These are phyloP conservation scores for Penicillium palitans DNA, from an alignment of 2,329 filamentous ascomycete genomes.

Conservation along the genomic window DNA sequence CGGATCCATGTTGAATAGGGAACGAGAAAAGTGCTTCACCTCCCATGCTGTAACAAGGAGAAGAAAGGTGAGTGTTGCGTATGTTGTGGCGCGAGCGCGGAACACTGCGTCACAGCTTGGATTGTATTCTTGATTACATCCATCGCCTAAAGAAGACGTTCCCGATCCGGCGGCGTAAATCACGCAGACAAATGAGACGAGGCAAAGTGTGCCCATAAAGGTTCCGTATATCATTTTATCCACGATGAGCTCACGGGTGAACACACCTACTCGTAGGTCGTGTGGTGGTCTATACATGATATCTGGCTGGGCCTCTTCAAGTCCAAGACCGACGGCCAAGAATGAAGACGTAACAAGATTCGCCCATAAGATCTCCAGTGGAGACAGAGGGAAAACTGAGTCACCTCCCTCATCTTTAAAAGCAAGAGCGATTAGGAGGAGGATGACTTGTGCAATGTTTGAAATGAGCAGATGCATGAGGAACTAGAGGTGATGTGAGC, in stretches of 20 bases:
- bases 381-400: constrained; percentile 82
- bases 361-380: constrained; percentile 86
- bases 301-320: constrained; percentile 71
- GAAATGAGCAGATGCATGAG: constrained; percentile 75
- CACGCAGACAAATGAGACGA: constrained; percentile 42
- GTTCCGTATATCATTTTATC: constrained; percentile 47
- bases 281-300: constrained; percentile 81
- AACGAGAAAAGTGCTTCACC: constrained; percentile 71
- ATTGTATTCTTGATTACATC: constrained; percentile 56
- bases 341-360: constrained; percentile 87
- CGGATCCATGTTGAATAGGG: constrained; percentile 65
- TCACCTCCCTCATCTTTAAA: constrained; percentile 71
- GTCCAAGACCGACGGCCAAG: constrained; percentile 80
- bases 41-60: constrained; percentile 77
- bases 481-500: constrained; percentile 49
- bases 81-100: constrained; percentile 70
- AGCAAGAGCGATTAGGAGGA: constrained; percentile 74
- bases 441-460: constrained; percentile 81
- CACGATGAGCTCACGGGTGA: constrained; percentile 42
- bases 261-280: constrained; percentile 48
- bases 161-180: constrained; percentile 41
- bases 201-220: constrained; percentile 50
- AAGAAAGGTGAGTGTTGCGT: constrained; percentile 72
- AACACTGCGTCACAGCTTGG: constrained; percentile 57
- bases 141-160: constrained; percentile 52